Evolutionary conservation across 176 grass and related monocot genomes (phyloP).

Genomic region (Rhynchospora tenuis): DNA sequence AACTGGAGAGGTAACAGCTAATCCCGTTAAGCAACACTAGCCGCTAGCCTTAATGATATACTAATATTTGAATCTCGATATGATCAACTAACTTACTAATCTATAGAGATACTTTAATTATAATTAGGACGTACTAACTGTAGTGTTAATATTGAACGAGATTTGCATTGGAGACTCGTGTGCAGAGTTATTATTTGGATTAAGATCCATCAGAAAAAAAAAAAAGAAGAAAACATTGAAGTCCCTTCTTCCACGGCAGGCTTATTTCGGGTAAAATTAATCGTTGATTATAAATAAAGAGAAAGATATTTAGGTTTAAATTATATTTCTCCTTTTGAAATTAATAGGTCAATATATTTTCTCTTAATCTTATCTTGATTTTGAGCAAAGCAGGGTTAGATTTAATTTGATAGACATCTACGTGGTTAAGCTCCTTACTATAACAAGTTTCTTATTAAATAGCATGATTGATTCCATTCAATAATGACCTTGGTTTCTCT

Average conservation of each 20-base stretch:
- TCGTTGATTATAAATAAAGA: neutral
- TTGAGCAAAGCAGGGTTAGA: neutral
- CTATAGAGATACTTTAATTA: constrained; percentile 2
- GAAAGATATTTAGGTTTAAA: neutral
- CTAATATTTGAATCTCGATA: neutral
- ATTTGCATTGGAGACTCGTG: neutral
- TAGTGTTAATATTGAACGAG: neutral
- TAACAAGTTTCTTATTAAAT: neutral
- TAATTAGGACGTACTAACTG: neutral
- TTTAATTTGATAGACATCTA: neutral
- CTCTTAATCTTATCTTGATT: neutral
- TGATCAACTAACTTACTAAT: constrained; percentile 1
- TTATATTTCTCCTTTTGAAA: neutral
- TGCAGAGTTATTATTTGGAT: neutral
- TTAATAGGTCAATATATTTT: neutral
- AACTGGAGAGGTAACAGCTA: neutral
- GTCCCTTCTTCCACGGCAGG: neutral
- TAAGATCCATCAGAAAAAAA: neutral
- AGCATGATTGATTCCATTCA: constrained; percentile 6
- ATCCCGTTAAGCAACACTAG: neutral
- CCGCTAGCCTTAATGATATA: neutral
- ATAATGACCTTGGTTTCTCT: neutral
- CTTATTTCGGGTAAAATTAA: neutral
- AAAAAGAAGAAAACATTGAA: neutral
- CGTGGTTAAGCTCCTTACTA: neutral